A percentile compares a stretch with the other conserved stretches of the same genome.
phyloP scores from a whole-genome alignment of 2,329 filamentous ascomycete genomes.

The Cladosporium cucumerinum region DNA sequence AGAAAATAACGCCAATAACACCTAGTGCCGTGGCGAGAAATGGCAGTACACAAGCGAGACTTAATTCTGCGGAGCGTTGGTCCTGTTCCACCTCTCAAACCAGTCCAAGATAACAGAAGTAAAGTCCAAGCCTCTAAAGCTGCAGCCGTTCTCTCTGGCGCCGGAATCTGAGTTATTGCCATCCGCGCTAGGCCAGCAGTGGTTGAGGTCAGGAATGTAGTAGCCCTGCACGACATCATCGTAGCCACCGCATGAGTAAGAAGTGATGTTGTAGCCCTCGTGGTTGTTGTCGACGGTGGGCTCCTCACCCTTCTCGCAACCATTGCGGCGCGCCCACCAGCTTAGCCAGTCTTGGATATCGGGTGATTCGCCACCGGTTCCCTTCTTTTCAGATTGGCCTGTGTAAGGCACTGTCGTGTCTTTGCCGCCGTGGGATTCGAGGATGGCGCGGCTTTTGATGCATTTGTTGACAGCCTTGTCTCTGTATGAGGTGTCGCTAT shows the following conservation, averaged over 20 bases:
- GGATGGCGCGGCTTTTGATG: constrained; percentile 36
- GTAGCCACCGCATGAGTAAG: constrained; percentile 31
- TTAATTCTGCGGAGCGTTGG: constrained; percentile 23
- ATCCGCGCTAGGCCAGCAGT: constrained; percentile 40
- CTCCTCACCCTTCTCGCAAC: constrained; percentile 26
- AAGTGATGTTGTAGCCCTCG: constrained; percentile 31
- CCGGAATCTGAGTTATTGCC: constrained; percentile 27
- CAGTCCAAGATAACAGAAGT: constrained; percentile 28
- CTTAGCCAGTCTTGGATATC: constrained; percentile 35
- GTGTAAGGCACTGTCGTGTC: constrained; percentile 43
- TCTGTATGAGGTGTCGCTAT: constrained; percentile 31
- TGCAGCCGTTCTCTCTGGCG: constrained; percentile 18
- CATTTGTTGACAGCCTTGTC: constrained; percentile 22
- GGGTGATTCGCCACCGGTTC: constrained; percentile 28
- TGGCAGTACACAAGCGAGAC: too few species aligned
- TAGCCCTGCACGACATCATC: constrained; percentile 40
- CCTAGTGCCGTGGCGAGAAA: too few species aligned
- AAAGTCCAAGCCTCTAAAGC: constrained; percentile 22
- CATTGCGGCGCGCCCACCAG: constrained; percentile 39
- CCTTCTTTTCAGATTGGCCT: constrained; percentile 32
- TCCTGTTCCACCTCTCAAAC: constrained; percentile 26
- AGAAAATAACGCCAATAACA: too few species aligned
- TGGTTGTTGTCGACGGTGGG: constrained; percentile 11
- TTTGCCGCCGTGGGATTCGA: constrained; percentile 45
- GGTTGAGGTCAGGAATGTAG: constrained; percentile 37